These are phyloP conservation scores for Rhynchospora tenuis DNA, from an alignment of 176 grass and related monocot genomes.

Conservation along the genomic window DNA sequence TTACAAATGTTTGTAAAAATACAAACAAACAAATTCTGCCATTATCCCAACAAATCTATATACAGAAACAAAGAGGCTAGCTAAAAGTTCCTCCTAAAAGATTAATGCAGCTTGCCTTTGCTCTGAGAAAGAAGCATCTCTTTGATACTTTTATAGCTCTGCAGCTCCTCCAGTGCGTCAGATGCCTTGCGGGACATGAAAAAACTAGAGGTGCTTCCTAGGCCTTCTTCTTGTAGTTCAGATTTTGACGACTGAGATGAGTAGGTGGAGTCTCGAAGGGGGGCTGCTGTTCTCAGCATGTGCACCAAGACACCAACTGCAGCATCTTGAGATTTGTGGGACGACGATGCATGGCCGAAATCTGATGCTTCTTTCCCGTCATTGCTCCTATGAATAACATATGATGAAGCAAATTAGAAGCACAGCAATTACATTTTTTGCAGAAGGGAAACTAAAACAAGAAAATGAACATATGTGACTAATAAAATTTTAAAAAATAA, in stretches of 20 bases:
- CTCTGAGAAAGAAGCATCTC: slow-evolving; percentile 54
- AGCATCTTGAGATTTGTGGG: slow-evolving; percentile 84
- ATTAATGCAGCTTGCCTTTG: slow-evolving; percentile 26
- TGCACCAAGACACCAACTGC: slow-evolving; percentile 68
- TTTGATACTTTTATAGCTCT: slow-evolving; percentile 59
- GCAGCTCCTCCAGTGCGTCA: slow-evolving; percentile 66
- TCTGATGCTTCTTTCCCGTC: slow-evolving; percentile 53
- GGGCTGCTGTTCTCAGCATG: slow-evolving; percentile 48
- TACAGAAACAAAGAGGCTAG: slow-evolving; percentile 16
- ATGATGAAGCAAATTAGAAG: not conserved
- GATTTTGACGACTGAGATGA: slow-evolving; percentile 40
- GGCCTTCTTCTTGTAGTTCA: slow-evolving; percentile 30
- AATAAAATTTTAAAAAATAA: not conserved
- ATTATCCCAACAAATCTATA: slow-evolving; percentile 17
- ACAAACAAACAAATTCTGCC: slow-evolving; percentile 23
- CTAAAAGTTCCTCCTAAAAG: not conserved
- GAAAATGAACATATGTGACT: not conserved
- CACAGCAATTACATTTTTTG: not conserved
- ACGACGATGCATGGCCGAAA: slow-evolving; percentile 38
- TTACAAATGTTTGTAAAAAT: slow-evolving; percentile 22
- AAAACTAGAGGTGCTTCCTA: slow-evolving; percentile 33
- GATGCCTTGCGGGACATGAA: slow-evolving; percentile 47
- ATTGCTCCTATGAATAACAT: slow-evolving; percentile 41
- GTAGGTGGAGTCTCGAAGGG: slow-evolving; percentile 53
- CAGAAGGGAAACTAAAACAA: not conserved